Percentiles rank a stretch among this genome's conserved stretches.
Evolutionary conservation across 73 alveolate genomes (phyloP).

Genomic region (Uronychia setigera): DNA sequence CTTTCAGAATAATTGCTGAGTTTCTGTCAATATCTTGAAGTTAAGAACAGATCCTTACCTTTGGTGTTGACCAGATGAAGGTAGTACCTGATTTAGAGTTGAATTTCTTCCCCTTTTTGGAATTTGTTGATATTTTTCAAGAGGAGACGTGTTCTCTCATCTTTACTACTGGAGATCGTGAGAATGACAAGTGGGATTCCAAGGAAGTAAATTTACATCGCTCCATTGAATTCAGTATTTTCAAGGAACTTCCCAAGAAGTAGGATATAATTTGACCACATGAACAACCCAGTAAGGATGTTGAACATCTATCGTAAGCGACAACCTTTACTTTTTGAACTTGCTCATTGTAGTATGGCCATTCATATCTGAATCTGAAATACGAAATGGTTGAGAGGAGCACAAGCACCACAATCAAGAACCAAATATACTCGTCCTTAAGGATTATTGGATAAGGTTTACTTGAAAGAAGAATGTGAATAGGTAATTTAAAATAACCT

Average conservation of each 20-base stretch:
- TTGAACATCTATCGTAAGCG: slow-evolving; percentile 43
- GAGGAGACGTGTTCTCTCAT: slow-evolving; percentile 63
- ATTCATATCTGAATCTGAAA: slow-evolving; percentile 15
- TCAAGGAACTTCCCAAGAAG: slow-evolving; percentile 71
- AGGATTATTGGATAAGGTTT: too few species aligned
- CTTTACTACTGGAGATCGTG: slow-evolving; percentile 67
- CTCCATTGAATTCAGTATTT: slow-evolving; percentile 74
- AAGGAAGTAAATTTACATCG: slow-evolving; percentile 64
- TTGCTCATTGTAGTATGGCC: slow-evolving; percentile 78
- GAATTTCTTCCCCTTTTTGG: slow-evolving; percentile 73
- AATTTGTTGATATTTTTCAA: slow-evolving; percentile 73
- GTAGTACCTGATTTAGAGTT: slow-evolving; percentile 71
- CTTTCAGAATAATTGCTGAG: slow-evolving; percentile 71
- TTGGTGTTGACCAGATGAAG: slow-evolving; percentile 65
- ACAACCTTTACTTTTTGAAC: not conserved
- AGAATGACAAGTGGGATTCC: slow-evolving; percentile 70
- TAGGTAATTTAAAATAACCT: slow-evolving; percentile 28
- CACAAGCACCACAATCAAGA: slow-evolving; percentile 6
- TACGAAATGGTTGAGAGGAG: slow-evolving; percentile 7
- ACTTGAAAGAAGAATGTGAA: slow-evolving; percentile 15
- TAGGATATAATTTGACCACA: slow-evolving; percentile 76
- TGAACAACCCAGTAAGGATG: slow-evolving; percentile 74
- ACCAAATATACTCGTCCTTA: slow-evolving; percentile 24
- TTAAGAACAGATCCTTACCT: slow-evolving; percentile 37
- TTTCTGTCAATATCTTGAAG: slow-evolving; percentile 66